phyloP scores from a whole-genome alignment of 768 basidiomycete genomes.

The Trametes elegans region DNA sequence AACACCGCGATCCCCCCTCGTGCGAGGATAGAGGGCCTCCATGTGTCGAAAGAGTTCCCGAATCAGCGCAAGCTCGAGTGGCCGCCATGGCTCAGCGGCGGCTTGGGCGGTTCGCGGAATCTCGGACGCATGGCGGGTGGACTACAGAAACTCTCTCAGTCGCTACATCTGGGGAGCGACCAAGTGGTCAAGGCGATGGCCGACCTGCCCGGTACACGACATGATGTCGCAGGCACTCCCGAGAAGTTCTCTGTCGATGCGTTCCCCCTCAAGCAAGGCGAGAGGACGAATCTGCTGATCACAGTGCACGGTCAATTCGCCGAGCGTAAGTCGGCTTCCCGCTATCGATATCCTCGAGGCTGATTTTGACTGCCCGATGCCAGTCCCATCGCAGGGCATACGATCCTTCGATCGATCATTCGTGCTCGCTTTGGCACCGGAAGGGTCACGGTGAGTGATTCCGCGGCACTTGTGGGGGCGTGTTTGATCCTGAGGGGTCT shows the following conservation, averaged over 20 bases:
- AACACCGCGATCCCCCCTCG: conserved; percentile 83
- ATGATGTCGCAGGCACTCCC: conserved; percentile 75
- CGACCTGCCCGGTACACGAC: conserved; percentile 72
- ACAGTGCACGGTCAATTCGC: conserved; percentile 88
- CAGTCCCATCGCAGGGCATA: conserved; percentile 72
- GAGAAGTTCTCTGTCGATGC: conserved; percentile 88
- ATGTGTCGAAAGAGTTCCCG: conserved; percentile 62
- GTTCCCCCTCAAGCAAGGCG: conserved; percentile 70
- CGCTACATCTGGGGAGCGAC: conserved; percentile 72
- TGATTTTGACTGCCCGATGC: background rate
- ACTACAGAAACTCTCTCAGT: conserved; percentile 58
- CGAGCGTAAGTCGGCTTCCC: conserved; percentile 61
- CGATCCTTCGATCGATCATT: conserved; percentile 95
- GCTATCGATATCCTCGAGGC: conserved; percentile 1
- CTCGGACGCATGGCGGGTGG: conserved; percentile 61
- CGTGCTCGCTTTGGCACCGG: conserved; percentile 75
- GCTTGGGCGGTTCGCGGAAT: conserved; percentile 71
- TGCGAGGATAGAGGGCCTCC: conserved; percentile 69
- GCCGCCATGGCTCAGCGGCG: conserved; percentile 60
- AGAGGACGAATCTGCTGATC: conserved; percentile 54
- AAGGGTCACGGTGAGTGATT: conserved; percentile 75
- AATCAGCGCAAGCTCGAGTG: conserved; percentile 84
- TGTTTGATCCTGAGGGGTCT: conserved; percentile 21
- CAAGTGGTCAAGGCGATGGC: conserved; percentile 57
- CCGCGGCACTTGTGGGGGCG: conserved; percentile 1